phyloP scores from a whole-genome alignment of 805 yeast species.

The Wickerhamiella nectarea region DNA sequence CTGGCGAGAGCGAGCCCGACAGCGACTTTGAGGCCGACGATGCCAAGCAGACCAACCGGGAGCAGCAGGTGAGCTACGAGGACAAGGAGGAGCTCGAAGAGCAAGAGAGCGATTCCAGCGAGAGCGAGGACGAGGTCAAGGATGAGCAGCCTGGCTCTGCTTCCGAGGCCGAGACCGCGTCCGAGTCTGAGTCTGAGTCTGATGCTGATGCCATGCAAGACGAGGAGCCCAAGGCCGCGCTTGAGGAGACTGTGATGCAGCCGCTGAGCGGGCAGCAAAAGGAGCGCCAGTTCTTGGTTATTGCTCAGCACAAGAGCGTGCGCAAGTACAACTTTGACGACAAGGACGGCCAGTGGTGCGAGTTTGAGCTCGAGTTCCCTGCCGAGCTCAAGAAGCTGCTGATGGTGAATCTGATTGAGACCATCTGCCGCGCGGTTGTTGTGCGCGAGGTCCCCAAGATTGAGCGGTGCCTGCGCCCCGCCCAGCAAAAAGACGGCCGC shows the following conservation, averaged over 20 bases:
- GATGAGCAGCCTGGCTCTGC: slow-evolving; percentile 20
- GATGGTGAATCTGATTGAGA: slow-evolving; percentile 95
- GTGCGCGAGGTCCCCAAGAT: slow-evolving; percentile 84
- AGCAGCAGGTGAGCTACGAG: slow-evolving; percentile 25
- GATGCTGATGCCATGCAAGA: slow-evolving; percentile 1
- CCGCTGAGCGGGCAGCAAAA: slow-evolving; percentile 47
- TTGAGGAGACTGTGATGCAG: neutral
- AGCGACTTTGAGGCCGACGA: slow-evolving; percentile 89
- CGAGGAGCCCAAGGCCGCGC: neutral
- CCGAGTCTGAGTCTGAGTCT: neutral
- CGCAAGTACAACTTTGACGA: slow-evolving; percentile 84
- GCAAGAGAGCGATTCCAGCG: slow-evolving; percentile 32
- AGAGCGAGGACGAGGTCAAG: slow-evolving; percentile 32
- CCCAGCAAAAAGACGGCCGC: slow-evolving; percentile 55
- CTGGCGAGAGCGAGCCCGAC: slow-evolving; percentile 74
- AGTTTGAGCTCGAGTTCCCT: slow-evolving; percentile 67
- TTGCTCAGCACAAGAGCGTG: slow-evolving; percentile 58
- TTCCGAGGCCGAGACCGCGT: slow-evolving; percentile 5
- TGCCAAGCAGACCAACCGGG: slow-evolving; percentile 70
- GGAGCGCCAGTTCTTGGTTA: slow-evolving; percentile 75
- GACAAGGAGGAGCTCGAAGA: slow-evolving; percentile 13
- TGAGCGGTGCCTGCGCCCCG: slow-evolving; percentile 85
- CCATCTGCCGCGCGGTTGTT: slow-evolving; percentile 74
- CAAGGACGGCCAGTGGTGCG: slow-evolving; percentile 80
- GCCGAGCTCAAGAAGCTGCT: slow-evolving; percentile 82